Evolutionary conservation across 768 basidiomycete genomes (phyloP).

Genomic region (Tricholoma bakamatsutake): DNA sequence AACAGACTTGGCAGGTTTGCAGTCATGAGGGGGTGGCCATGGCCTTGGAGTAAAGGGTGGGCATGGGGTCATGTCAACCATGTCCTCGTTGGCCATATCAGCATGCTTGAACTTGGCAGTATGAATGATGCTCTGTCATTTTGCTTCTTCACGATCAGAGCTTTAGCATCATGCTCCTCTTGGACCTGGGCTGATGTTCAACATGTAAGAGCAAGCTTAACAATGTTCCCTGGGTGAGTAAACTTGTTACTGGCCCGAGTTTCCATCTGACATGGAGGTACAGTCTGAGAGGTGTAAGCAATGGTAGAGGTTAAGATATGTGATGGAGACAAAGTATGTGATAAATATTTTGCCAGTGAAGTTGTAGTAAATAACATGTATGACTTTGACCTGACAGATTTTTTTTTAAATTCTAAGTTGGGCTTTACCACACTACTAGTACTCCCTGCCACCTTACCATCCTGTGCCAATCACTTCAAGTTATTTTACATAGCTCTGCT

Average conservation of each 20-base stretch:
- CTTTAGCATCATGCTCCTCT: no score
- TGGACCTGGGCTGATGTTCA: not conserved
- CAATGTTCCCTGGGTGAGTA: not conserved
- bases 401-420: not conserved
- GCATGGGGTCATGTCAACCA: no score
- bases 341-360: not conserved
- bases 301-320: not conserved
- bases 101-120: no score
- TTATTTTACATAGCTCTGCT: not conserved
- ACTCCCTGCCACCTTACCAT: not conserved
- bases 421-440: not conserved
- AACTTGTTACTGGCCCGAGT: no score
- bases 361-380: not conserved
- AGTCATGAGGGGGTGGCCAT: no score
- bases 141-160: no score
- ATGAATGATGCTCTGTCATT: no score
- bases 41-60: no score
- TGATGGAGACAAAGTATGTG: not conserved
- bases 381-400: not conserved
- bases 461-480: not conserved
- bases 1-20: no score
- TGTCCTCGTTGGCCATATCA: no score
- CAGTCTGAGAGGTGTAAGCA: not conserved
- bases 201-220: not conserved
- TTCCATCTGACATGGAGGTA: not conserved